Base-by-base conservation (phyloP, 192 early-diverging fungal species). In the Nowakowskiella sp. region DNA sequence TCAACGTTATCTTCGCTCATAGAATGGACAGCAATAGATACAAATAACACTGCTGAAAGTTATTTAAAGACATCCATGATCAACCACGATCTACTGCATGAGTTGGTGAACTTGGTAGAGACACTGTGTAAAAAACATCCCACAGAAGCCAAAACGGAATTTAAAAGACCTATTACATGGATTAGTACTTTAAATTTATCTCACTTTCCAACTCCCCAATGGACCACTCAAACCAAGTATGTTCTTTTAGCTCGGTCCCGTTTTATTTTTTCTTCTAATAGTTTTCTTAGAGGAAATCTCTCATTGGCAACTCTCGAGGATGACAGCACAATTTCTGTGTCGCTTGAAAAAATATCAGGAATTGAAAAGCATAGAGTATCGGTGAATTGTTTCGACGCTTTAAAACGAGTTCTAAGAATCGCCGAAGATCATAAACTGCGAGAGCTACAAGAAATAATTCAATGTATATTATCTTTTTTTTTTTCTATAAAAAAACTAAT, bases 401-500 rank as follows among this genome's bases (percentile, higher is more conserved):
- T 79, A 2, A 60, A 60, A 34, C 53, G 62, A 1, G 61, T 64
- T 4, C 61, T 74, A 13, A 52, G 67, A 32, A 42, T 71, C 10
- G 64, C 73, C 9, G 65, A 69, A 6, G 77, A 79, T 4, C 51
- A 66, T 29, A 69, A 67, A 43, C 55, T 76, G 21, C 46, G 39
- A 2, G 77, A 79, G 46, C 27, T 76, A 25, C 77, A 79, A 54
- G 64, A 57, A 3, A 71, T 79, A 43, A 47, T 78, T 21, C 64
- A 76, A 70, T 68, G 74, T 77, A 23, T 21, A 28, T 21, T 0
- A 25, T 31, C 31, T 44, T 1, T 55, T 56, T 48, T 26, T 1
- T 61, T 34, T 42, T 9, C 0, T 9, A 16, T 36, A 3, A 6
- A 30, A 26, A 4, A 22, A 8, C 2, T 50, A 16, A 62, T 25